A percentile compares a stretch with the other conserved stretches of the same genome.
Conservation (phyloP, 2,329 filamentous ascomycete genomes). For the Scedosporium aurantiacum region DNA sequence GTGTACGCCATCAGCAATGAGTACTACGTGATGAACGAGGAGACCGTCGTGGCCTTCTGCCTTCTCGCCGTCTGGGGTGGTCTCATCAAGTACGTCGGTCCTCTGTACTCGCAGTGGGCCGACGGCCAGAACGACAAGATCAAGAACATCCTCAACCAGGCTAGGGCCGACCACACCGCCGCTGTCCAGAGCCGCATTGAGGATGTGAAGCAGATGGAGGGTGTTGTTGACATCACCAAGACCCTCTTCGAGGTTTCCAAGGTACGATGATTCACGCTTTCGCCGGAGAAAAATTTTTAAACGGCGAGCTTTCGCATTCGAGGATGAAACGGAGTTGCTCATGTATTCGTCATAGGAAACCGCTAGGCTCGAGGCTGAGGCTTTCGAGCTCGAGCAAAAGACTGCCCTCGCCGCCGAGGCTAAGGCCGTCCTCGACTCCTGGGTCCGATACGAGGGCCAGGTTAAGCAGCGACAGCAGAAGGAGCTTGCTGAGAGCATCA, state of each 20-base stretch:
- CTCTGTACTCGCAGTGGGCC: conserved; percentile 87
- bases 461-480: conserved; percentile 98
- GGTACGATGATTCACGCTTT: conserved; percentile 40
- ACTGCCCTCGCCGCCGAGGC: conserved; percentile 86
- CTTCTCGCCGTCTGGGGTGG: conserved; percentile 87
- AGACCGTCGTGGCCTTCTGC: conserved; percentile 88
- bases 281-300: neutral
- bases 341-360: conserved; percentile 58
- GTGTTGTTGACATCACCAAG: conserved; percentile 96
- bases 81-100: conserved; percentile 87
- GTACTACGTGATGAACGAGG: conserved; percentile 99
- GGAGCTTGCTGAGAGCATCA: conserved; percentile 86
- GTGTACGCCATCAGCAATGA: conserved; percentile 98
- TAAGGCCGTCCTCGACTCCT: conserved; percentile 91
- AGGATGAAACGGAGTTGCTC: neutral
- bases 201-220: conserved; percentile 86
- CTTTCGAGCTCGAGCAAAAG: conserved; percentile 94
- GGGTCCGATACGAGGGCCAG: conserved; percentile 97
- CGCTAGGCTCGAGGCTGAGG: conserved; percentile 87
- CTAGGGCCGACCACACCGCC: conserved; percentile 86
- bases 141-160: conserved; percentile 88
- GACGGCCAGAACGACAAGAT: conserved; percentile 82
- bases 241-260: conserved; percentile 94
- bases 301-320: neutral
- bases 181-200: conserved; percentile 91